Percentiles rank a stretch among this genome's conserved stretches.
These are phyloP conservation scores for Pyricularia grisea DNA, from an alignment of 2,329 filamentous ascomycete species.

Conservation along the genomic window DNA sequence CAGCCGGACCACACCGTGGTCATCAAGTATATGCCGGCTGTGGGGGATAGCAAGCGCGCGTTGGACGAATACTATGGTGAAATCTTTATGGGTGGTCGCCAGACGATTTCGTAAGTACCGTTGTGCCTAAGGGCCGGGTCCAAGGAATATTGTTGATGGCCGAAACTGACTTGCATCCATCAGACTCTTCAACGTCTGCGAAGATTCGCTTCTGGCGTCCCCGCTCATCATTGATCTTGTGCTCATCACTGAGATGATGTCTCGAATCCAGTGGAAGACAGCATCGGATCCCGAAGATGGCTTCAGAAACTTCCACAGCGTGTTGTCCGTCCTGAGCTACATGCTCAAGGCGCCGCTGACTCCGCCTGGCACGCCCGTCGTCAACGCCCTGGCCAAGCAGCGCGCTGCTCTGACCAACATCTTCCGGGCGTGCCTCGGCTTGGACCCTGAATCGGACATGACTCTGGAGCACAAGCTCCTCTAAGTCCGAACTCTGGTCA, in stretches of 20 bases:
- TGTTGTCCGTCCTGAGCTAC: constrained; percentile 94
- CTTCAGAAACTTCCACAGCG: constrained; percentile 92
- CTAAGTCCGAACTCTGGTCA: constrained; percentile 26
- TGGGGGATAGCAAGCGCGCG: constrained; percentile 97
- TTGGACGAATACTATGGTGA: constrained; percentile 98
- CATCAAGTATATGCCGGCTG: constrained; percentile 99
- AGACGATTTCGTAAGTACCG: constrained; percentile 79
- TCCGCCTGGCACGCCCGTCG: constrained; percentile 85
- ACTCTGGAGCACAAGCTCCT: constrained; percentile 98
- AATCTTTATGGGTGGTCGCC: constrained; percentile 97
- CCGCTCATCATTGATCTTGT: constrained; percentile 97
- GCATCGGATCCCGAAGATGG: constrained; percentile 28
- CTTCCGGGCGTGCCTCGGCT: constrained; percentile 92
- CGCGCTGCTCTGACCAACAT: constrained; percentile 92
- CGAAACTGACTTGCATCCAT: constrained; percentile 9
- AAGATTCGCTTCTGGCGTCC: constrained; percentile 92
- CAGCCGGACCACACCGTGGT: constrained; percentile 98
- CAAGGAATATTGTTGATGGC: not conserved
- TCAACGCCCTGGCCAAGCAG: constrained; percentile 95
- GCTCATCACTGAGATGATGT: constrained; percentile 94
- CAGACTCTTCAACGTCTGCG: constrained; percentile 96
- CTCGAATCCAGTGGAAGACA: constrained; percentile 80
- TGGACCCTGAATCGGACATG: constrained; percentile 98
- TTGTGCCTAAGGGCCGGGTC: not conserved
- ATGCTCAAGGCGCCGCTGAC: constrained; percentile 97